Evolutionary conservation across 2,329 filamentous ascomycete species (phyloP).

Genomic region (Penicillium sp.): DNA sequence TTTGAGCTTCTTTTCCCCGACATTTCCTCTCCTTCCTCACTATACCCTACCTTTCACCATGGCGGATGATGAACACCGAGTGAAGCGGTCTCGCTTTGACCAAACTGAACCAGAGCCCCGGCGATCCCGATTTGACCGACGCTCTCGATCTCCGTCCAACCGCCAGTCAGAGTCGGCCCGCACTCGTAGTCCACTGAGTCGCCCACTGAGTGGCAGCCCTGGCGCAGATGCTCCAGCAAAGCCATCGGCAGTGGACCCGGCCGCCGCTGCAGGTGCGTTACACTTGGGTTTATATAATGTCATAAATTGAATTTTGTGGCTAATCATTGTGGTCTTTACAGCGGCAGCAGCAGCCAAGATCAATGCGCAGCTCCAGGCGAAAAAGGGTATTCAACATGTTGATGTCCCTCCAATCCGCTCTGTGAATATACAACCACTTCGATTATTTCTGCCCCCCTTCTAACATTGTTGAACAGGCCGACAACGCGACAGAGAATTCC

Average conservation of each 20-base stretch:
- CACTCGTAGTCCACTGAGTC: conserved; percentile 75
- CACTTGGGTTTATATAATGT: not conserved
- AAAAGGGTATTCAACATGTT: conserved; percentile 85
- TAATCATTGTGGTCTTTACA: conserved; percentile 34
- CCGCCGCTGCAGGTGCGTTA: conserved; percentile 69
- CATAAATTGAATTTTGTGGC: conserved; percentile 1
- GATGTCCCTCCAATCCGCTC: conserved; percentile 78
- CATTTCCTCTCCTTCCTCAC: not conserved
- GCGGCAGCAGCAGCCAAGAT: conserved; percentile 87
- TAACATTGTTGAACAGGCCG: conserved; percentile 34
- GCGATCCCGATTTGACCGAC: conserved; percentile 83
- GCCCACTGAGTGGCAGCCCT: conserved; percentile 44
- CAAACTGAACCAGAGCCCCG: conserved; percentile 81
- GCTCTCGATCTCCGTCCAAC: conserved; percentile 76
- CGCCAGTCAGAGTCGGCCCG: conserved; percentile 67
- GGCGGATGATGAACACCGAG: conserved; percentile 73
- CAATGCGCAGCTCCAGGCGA: conserved; percentile 77
- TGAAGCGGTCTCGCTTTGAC: conserved; percentile 91
- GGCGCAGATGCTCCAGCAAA: conserved; percentile 38
- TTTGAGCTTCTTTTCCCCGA: conserved; percentile 8
- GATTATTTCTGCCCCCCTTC: not conserved
- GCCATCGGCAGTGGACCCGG: conserved; percentile 62
- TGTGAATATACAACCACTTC: conserved; percentile 40
- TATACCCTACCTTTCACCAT: conserved; percentile 45
- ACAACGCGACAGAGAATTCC: conserved; percentile 55